A percentile compares a stretch with the other conserved stretches of the same genome.
Conservation (phyloP, 768 basidiomycete species). For the Leccinum subgranulosum region DNA sequence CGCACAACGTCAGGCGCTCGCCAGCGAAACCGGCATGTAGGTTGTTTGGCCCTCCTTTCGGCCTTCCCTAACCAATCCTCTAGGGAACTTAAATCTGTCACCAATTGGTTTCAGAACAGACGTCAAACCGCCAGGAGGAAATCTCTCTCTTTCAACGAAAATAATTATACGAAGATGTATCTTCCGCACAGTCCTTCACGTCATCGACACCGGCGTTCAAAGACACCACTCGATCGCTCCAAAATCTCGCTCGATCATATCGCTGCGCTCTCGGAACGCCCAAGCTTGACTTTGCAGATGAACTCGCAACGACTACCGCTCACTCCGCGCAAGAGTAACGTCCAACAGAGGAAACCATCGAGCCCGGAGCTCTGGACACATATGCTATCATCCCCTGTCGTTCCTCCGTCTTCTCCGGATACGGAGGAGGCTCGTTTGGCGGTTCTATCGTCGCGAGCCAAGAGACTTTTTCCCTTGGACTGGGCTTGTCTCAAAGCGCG, state of each 20-base stretch:
- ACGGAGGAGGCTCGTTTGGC: constrained; percentile 26
- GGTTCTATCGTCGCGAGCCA: constrained; percentile 30
- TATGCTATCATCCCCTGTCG: constrained; percentile 28
- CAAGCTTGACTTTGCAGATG: constrained; percentile 12
- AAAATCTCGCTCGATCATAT: constrained; percentile 31
- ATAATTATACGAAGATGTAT: constrained; percentile 11
- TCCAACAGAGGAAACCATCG: not conserved
- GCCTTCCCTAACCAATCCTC: constrained; percentile 4
- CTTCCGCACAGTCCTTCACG: constrained; percentile 3
- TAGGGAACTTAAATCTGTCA: constrained; percentile 67
- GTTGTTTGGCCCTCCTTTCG: not conserved
- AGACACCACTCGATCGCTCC: constrained; percentile 21
- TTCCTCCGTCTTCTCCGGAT: constrained; percentile 18
- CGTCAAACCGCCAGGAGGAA: constrained; percentile 47
- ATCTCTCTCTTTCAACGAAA: constrained; percentile 22
- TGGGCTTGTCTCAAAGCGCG: constrained; percentile 65
- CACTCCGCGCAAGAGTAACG: constrained; percentile 27
- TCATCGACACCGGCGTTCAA: constrained; percentile 6
- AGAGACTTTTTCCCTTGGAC: constrained; percentile 57
- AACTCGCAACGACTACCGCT: constrained; percentile 15
- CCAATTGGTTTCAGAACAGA: constrained; percentile 83
- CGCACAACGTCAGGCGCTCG: constrained; percentile 39
- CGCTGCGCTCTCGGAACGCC: constrained; percentile 30
- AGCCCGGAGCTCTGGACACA: constrained; percentile 29
- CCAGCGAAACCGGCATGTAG: constrained; percentile 39